phyloP scores from a whole-genome alignment of 2,329 filamentous ascomycete species.

The Plenodomus biglobosus region DNA sequence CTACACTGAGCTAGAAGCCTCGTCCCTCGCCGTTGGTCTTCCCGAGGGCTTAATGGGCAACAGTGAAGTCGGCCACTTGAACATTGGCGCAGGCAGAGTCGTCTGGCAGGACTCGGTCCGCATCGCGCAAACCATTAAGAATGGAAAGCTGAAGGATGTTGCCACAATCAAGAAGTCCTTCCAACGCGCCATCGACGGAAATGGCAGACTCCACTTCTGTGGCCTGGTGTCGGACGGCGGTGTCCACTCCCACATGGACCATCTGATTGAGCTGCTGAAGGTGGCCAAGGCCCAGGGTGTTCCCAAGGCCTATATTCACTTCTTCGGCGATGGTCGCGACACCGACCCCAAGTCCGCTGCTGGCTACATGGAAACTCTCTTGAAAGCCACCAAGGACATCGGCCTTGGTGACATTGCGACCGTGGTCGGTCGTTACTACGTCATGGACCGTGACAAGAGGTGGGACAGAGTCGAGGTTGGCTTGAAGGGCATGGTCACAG shows the following conservation, averaged over 20 bases:
- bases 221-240: constrained; percentile 94
- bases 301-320: constrained; percentile 95
- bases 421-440: constrained; percentile 93
- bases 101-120: constrained; percentile 96
- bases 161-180: constrained; percentile 77
- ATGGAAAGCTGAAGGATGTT: constrained; percentile 73
- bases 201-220: constrained; percentile 87
- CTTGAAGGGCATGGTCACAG: constrained; percentile 79
- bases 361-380: constrained; percentile 82
- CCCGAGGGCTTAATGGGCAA: constrained; percentile 99
- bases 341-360: constrained; percentile 94
- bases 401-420: constrained; percentile 87
- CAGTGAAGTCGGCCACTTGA: constrained; percentile 96
- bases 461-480: constrained; percentile 94
- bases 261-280: constrained; percentile 82
- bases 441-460: constrained; percentile 99
- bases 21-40: constrained; percentile 90
- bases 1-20: constrained; percentile 91
- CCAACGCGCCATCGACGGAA: constrained; percentile 78
- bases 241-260: constrained; percentile 94
- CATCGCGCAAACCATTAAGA: constrained; percentile 91
- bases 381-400: constrained; percentile 79
- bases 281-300: constrained; percentile 87
- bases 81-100: constrained; percentile 95
- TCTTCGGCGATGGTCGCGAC: constrained; percentile 97